Base-by-base conservation (phyloP, 148 eudicot genomes). In the Selenicereus undatus region DNA sequence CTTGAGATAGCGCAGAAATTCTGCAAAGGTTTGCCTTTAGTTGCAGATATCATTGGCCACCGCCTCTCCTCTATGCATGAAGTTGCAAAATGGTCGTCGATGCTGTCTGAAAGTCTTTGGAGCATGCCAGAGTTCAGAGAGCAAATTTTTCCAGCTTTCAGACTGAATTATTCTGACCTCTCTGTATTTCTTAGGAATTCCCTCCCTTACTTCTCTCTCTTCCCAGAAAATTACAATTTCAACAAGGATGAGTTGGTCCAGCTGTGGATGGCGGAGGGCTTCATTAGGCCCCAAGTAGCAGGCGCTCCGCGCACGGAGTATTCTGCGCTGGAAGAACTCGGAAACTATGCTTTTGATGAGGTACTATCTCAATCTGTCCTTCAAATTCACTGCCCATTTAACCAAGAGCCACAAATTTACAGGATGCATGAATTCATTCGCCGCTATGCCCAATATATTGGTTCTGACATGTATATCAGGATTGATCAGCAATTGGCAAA, bases 21-120 rank as follows among this genome's bases (percentile, higher is more conserved):
- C 17, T 82, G 84, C 72, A 82, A 71, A 51, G 84, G 84, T 20
- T 82, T 82, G 58, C 84, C 84, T 27, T 58, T 82, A 76, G 80
- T 77, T 42, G 84, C 77, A 14, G 75, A 82, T 43, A 2, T 77
- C 7, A 77, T 82, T 22, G 76, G 80, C 5, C 27, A 29, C 29
- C 70, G 21, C n/a, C 56, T 76, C 24, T 13, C 58, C 9, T 71
- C 27, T 62, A 64, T 54, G 20, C 70, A 30, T 62, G 75, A 32
- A 32, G 2, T 32, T 32, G 51, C 48, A 24, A 54, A 74, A 11
- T 81, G 62, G 83, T 17, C 7, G 39, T 60, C 4, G 13, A 45
- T 69, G 56, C 0, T 8, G 52, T 8, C 2, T 10, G 14, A 48
- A 11, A 70, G 76, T 76, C 62, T 76, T 27, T 77, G 84, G 84